Conservation (phyloP, 2,329 filamentous ascomycete genomes). For the Ambrosiella xylebori region DNA sequence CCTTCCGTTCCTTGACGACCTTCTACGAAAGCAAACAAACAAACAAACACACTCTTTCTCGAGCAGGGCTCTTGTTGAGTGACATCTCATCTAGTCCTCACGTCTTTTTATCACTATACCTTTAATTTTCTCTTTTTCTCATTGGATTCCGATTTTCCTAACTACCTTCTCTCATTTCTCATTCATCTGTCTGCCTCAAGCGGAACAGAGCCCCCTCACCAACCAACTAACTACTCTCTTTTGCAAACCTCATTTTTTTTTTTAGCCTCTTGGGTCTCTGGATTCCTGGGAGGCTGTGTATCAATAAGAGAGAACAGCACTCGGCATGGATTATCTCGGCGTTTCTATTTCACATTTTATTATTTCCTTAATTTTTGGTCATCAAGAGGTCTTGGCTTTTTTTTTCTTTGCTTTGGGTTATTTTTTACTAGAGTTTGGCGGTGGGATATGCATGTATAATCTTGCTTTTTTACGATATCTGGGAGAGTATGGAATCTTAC, state of each 20-base stretch:
- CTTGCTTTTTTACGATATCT: slow-evolving; percentile 10
- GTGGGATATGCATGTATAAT: slow-evolving; percentile 12
- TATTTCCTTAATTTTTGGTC: background rate
- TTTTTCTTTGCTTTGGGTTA: background rate
- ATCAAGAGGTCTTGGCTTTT: background rate
- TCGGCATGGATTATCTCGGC: slow-evolving; percentile 4
- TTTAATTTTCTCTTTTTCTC: background rate
- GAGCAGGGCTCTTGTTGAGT: slow-evolving; percentile 2
- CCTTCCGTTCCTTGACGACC: background rate
- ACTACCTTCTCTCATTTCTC: slow-evolving; percentile 5
- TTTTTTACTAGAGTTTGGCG: background rate
- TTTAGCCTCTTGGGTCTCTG: background rate
- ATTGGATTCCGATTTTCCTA: background rate
- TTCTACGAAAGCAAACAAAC: background rate
- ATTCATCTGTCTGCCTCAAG: background rate
- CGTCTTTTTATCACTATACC: background rate
- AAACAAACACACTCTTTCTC: background rate
- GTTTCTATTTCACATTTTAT: slow-evolving; percentile 6
- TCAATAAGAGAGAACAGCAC: slow-evolving; percentile 11
- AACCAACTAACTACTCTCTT: slow-evolving; percentile 11
- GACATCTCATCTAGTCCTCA: background rate
- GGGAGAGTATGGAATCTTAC: background rate
- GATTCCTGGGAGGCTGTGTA: slow-evolving; percentile 1
- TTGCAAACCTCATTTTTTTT: slow-evolving; percentile 6
- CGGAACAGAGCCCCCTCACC: slow-evolving; percentile 4